phyloP scores from a whole-genome alignment of 2,329 filamentous ascomycete species.

The Sclerotinia trifoliorum region DNA sequence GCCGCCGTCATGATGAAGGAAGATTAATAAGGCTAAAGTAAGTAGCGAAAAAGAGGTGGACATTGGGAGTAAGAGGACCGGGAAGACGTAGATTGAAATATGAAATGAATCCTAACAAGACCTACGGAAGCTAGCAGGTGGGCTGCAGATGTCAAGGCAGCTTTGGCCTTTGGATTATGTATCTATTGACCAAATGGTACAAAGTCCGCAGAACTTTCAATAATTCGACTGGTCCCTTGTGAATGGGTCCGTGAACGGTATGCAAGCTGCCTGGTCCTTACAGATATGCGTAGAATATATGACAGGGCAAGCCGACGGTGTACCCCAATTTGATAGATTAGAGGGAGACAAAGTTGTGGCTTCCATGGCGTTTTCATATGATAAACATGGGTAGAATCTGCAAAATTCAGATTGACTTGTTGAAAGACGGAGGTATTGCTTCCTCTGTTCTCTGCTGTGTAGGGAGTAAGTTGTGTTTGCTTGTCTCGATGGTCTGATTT shows the following conservation, averaged over 20 bases:
- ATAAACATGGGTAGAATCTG: background rate
- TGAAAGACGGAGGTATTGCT: background rate
- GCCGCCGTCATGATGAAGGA: slow-evolving; percentile 9
- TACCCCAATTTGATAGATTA: background rate
- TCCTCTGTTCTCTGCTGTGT: background rate
- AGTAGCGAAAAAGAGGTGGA: slow-evolving; percentile 3
- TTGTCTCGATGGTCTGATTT: background rate
- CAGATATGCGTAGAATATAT: background rate
- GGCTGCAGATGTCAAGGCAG: background rate
- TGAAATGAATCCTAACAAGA: background rate
- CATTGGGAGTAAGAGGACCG: background rate
- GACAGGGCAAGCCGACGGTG: background rate
- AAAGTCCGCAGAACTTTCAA: background rate
- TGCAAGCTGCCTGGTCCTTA: background rate
- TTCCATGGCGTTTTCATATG: too few relatives aligned
- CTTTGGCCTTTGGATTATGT: background rate
- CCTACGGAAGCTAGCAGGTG: background rate
- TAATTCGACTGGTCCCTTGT: background rate
- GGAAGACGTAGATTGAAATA: background rate
- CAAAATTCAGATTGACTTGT: too few relatives aligned
- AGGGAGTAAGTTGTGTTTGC: background rate
- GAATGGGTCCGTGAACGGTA: background rate
- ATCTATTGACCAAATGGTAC: background rate
- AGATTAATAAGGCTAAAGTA: background rate
- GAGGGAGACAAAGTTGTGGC: background rate